Percentiles rank a stretch among this genome's conserved stretches.
Conservation (phyloP, 495 filamentous ascomycete genomes). For the Pyronema omphalodes region DNA sequence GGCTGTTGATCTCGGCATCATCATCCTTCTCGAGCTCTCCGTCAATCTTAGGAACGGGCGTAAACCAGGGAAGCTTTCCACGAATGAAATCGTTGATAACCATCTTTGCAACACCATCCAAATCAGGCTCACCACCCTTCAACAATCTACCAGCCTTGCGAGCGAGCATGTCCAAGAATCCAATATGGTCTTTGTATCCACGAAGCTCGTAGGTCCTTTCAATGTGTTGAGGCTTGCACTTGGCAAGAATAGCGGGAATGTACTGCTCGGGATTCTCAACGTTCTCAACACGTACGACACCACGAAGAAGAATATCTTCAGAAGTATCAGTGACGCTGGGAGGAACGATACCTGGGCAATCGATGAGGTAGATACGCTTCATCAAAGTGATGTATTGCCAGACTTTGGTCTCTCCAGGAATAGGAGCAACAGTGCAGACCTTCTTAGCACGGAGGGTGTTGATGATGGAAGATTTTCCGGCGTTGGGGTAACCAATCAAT, state of each 20-base stretch:
- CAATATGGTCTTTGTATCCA: constrained; percentile 49
- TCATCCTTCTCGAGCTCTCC: constrained; percentile 34
- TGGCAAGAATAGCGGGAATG: constrained; percentile 60
- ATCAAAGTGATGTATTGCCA: constrained; percentile 97
- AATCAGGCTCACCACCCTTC: constrained; percentile 77
- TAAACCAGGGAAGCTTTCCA: constrained; percentile 93
- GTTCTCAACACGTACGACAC: constrained; percentile 85
- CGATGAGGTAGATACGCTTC: constrained; percentile 92
- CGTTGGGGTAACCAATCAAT: constrained; percentile 73
- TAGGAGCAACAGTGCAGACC: constrained; percentile 84
- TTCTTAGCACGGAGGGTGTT: constrained; percentile 84
- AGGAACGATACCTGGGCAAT: constrained; percentile 90
- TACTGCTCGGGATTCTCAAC: constrained; percentile 93
- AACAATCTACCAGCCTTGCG: constrained; percentile 72
- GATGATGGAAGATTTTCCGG: constrained; percentile 83
- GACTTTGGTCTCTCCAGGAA: constrained; percentile 88
- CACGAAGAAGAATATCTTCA: constrained; percentile 76
- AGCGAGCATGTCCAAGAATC: constrained; percentile 74
- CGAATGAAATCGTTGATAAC: constrained; percentile 87
- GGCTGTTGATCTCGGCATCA: constrained; percentile 35
- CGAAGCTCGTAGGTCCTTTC: constrained; percentile 83
- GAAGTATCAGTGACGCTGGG: constrained; percentile 63
- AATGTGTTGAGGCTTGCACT: constrained; percentile 69
- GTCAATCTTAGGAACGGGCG: constrained; percentile 48
- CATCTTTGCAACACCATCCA: constrained; percentile 89